Conservation (phyloP, 2,329 filamentous ascomycete species). For the Elsinoe batatas region DNA sequence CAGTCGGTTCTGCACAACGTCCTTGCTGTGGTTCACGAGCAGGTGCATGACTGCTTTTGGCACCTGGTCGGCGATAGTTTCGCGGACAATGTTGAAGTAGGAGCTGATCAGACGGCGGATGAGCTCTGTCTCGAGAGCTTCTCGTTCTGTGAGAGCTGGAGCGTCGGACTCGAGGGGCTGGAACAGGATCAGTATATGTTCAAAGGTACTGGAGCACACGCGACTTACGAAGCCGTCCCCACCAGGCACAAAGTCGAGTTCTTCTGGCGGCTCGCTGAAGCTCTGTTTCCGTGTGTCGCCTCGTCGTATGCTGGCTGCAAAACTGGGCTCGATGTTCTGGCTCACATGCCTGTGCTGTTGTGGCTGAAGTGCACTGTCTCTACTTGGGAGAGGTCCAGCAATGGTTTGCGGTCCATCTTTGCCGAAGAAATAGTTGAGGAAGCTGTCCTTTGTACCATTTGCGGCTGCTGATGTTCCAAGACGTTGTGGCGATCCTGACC, state of each 20-base stretch:
- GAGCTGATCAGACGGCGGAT: slow-evolving; percentile 94
- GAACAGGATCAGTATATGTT: slow-evolving; percentile 13
- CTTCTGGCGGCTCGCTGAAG: slow-evolving; percentile 23
- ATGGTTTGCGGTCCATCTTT: slow-evolving; percentile 57
- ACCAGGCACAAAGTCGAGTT: slow-evolving; percentile 25
- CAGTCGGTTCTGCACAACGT: slow-evolving; percentile 91
- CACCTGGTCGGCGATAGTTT: slow-evolving; percentile 97
- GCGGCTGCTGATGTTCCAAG: slow-evolving; percentile 48
- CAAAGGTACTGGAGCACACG: slow-evolving; percentile 18
- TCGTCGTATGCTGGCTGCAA: slow-evolving; percentile 71
- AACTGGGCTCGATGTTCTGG: slow-evolving; percentile 68
- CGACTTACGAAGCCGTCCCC: slow-evolving; percentile 49
- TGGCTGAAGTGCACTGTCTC: slow-evolving; percentile 33
- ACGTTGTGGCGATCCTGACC: slow-evolving; percentile 52
- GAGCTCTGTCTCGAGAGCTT: slow-evolving; percentile 93
- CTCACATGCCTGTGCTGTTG: slow-evolving; percentile 56
- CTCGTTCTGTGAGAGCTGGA: slow-evolving; percentile 84
- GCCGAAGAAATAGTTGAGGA: slow-evolving; percentile 97
- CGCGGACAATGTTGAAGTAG: slow-evolving; percentile 98
- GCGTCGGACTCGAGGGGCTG: slow-evolving; percentile 46
- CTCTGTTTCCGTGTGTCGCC: slow-evolving; percentile 49
- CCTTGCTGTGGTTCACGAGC: slow-evolving; percentile 95
- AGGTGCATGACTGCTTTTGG: slow-evolving; percentile 99
- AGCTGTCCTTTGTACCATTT: slow-evolving; percentile 72
- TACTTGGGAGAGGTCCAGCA: slow-evolving; percentile 25